Evolutionary conservation across 2,329 filamentous ascomycete genomes (phyloP), one percentile per base, ranked within the genome.

Genomic region (Aspergillus latus): DNA sequence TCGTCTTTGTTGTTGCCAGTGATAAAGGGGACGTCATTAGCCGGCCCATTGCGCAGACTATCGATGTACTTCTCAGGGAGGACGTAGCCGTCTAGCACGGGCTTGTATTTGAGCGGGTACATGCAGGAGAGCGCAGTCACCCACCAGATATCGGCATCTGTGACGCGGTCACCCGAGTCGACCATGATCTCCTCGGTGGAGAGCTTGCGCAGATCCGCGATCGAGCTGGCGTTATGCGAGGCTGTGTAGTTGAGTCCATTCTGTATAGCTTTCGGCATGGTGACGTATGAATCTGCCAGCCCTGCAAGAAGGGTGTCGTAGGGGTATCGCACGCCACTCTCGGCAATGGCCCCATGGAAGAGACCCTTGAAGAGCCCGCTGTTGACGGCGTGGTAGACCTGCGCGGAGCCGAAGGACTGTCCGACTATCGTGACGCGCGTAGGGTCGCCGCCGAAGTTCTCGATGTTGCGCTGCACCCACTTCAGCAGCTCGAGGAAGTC

Each of bases 401-500:
- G 65, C 2, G 67, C 67, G 7, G 69, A 72, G 8, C 69, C 68
- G n/a, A 64, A 64, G 13, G 64, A 67, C 47, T 68, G 64, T 0
- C 66, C 66, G 8, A 60, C 61, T 11, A 83, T 72, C 1, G 78
- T 80, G 26, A 83, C 76, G 5, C 75, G 72, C 16, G 74, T 69
- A 3, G 76, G 71, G 64, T 83, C 78, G 40, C 82, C 81, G 39
- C 82, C 81, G 56, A 84, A 84, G 13, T 73, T 64, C 64, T 77
- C 68, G 57, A 83, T 82, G 61, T 82, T 70, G 47, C 76, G 64
- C 56, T 80, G 76, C 2, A 84, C 74, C 82, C 82, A 85, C 63
- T 84, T 72, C 2, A 85, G 71, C n/a, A 64, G 63, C n/a, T 81
- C 72, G n/a, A 80, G 70, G 63, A 84, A 82, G 59, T 84, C 81